phyloP scores from a whole-genome alignment of 345 rosid species.

The Garcia nutans region DNA sequence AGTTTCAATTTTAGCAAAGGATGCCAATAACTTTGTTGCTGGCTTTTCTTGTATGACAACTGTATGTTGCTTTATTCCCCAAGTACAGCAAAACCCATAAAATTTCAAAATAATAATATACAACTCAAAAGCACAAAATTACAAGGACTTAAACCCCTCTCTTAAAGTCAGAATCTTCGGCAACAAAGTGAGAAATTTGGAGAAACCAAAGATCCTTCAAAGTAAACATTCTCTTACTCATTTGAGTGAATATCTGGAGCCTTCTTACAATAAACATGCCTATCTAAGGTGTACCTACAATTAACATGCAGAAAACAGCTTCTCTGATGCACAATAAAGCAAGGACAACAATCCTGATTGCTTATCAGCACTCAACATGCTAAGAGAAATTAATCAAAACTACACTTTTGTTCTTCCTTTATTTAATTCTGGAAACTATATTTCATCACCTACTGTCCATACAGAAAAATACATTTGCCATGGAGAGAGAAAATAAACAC shows the following conservation, averaged over 20 bases:
- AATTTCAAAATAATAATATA: background rate
- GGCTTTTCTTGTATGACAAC: no score
- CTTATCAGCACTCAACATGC: background rate
- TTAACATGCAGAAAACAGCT: background rate
- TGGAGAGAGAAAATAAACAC: conserved; percentile 2
- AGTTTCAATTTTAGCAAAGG: no score
- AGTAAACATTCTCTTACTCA: background rate
- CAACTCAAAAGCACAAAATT: background rate
- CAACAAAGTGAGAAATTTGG: background rate
- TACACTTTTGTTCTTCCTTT: background rate
- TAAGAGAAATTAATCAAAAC: background rate
- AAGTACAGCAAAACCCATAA: background rate
- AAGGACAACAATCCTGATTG: background rate
- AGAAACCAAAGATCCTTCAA: background rate
- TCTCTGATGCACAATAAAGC: background rate
- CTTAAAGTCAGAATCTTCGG: background rate
- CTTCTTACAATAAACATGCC: background rate
- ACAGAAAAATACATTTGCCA: background rate
- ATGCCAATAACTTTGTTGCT: no score
- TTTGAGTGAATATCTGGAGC: background rate
- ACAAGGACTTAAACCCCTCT: background rate
- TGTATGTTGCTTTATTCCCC: background rate
- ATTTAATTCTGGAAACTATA: background rate
- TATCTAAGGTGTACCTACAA: background rate
- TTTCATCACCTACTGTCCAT: background rate